These are phyloP conservation scores for Acacia pycnantha DNA, from an alignment of 331 rosid species.

Conservation along the genomic window DNA sequence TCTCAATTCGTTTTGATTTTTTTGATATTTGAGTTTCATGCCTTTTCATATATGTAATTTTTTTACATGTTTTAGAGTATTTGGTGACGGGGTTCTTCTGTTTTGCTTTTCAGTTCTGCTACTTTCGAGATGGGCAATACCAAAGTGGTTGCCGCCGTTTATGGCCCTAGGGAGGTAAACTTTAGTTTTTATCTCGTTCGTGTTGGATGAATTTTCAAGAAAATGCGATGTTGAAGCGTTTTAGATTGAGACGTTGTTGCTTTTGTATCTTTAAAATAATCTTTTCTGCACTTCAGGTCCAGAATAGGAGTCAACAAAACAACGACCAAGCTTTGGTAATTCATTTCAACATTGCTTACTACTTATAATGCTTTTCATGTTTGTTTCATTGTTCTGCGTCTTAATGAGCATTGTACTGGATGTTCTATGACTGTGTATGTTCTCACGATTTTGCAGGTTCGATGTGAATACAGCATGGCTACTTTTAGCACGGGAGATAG, in stretches of 20 bases:
- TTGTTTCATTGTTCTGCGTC: slow-evolving; percentile 6
- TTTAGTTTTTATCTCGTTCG: background rate
- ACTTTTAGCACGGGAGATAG: slow-evolving; percentile 96
- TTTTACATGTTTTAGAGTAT: slow-evolving; percentile 7
- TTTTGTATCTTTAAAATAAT: background rate
- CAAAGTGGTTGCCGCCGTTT: slow-evolving; percentile 85
- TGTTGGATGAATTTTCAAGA: background rate
- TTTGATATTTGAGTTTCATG: background rate
- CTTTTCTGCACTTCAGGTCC: slow-evolving; percentile 54
- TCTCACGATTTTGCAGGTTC: slow-evolving; percentile 47
- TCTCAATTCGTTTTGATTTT: background rate
- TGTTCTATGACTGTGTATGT: background rate
- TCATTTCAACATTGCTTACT: background rate
- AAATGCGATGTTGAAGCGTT: background rate
- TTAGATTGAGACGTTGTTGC: slow-evolving; percentile 8
- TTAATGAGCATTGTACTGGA: slow-evolving; percentile 7
- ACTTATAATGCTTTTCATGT: slow-evolving; percentile 7
- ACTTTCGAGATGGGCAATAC: slow-evolving; percentile 90
- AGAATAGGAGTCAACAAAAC: slow-evolving; percentile 74
- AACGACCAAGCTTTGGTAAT: slow-evolving; percentile 72
- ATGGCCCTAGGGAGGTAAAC: slow-evolving; percentile 86
- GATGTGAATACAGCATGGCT: slow-evolving; percentile 95
- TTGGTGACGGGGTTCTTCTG: slow-evolving; percentile 3
- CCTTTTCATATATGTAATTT: background rate
- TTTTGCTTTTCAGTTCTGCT: slow-evolving; percentile 57